These are phyloP conservation scores for Angophora floribunda DNA, from an alignment of 345 rosid genomes.

Conservation along the genomic window DNA sequence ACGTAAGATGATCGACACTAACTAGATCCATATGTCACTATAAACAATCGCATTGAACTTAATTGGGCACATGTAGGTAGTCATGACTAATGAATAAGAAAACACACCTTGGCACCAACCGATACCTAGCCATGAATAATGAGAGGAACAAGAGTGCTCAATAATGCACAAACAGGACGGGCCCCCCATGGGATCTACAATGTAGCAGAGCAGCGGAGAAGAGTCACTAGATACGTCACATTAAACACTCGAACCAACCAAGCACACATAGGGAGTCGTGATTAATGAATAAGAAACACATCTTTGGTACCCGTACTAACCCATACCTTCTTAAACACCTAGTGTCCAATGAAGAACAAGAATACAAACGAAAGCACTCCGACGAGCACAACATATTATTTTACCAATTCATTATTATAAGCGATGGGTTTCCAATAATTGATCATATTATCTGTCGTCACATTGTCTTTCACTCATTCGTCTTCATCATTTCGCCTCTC, in stretches of 20 bases:
- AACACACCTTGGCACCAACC: background rate
- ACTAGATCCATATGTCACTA: background rate
- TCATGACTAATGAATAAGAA: background rate
- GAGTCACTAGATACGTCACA: no score
- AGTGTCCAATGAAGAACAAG: background rate
- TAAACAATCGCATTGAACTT: background rate
- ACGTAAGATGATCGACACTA: no score
- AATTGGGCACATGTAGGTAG: background rate
- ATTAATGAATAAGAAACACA: background rate
- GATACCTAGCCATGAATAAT: background rate
- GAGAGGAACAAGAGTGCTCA: background rate
- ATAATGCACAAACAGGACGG: no score
- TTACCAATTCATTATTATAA: background rate
- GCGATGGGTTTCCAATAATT: background rate
- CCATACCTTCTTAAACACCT: background rate
- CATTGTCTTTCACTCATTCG: background rate
- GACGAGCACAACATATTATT: background rate
- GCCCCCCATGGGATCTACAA: no score
- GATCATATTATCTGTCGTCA: rapidly evolving
- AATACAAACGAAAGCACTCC: no score
- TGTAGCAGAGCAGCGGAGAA: no score
- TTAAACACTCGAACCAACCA: no score
- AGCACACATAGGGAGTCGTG: background rate
- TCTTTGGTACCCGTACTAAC: no score
- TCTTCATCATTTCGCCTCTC: background rate